These are phyloP conservation scores for Lactuca saligna DNA, from an alignment of 129 eudicot genomes.

Conservation along the genomic window DNA sequence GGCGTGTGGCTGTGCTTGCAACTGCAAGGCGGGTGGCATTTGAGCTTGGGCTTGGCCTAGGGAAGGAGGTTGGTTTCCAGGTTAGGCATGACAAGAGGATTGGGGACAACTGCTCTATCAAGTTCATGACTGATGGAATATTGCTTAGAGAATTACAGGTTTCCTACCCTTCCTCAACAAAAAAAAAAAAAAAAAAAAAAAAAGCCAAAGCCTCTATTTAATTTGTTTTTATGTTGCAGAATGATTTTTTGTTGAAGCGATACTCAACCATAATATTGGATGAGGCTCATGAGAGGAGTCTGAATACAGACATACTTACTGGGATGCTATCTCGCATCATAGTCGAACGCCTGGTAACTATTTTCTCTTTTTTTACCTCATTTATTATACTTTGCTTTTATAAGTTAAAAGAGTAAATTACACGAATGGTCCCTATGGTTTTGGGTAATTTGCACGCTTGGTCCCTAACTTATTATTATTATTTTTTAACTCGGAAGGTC, in stretches of 20 bases:
- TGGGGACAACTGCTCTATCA: constrained; percentile 80
- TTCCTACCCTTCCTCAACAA: no score
- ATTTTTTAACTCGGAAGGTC: no score
- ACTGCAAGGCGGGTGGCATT: constrained; percentile 91
- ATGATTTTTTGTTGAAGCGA: constrained; percentile 71
- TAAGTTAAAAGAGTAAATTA: no score
- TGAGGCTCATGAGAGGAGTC: constrained; percentile 98
- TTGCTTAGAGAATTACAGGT: constrained; percentile 97
- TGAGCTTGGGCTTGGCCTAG: constrained; percentile 82
- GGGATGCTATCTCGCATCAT: constrained; percentile 94
- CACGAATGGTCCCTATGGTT: no score
- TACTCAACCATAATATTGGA: constrained; percentile 86
- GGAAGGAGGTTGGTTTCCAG: constrained; percentile 95
- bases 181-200: no score
- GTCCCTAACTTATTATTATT: no score
- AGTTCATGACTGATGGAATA: constrained; percentile 98
- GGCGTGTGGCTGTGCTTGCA: constrained; percentile 98
- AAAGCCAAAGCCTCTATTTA: no score
- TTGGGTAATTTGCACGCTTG: no score
- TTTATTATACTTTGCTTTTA: background rate
- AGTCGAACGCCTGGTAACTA: constrained; percentile 65
- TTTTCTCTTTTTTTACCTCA: background rate
- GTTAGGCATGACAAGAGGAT: constrained; percentile 85
- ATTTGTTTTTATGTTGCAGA: constrained; percentile 44
- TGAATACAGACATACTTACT: constrained; percentile 93